Evolutionary conservation across 305 asterid genomes (phyloP).

Genomic region (Fraxinus ornus): DNA sequence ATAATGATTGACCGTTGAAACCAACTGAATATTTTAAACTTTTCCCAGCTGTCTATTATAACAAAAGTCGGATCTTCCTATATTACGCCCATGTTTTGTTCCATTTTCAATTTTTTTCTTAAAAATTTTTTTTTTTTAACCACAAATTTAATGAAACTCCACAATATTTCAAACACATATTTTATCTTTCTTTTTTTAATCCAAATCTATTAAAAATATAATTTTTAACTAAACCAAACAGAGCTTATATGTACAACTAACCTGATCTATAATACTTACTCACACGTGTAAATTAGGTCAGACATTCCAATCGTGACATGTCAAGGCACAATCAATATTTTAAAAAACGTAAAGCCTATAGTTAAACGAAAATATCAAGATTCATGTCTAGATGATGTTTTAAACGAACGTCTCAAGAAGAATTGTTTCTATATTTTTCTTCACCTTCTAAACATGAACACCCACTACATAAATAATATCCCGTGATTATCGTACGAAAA

Average conservation of each 20-base stretch:
- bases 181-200: too few relatives aligned
- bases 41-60: conserved; percentile 14
- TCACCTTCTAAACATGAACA: neutral
- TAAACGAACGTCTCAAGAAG: neutral
- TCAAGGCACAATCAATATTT: neutral
- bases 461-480: neutral
- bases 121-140: neutral
- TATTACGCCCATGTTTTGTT: neutral
- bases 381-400: neutral
- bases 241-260: neutral
- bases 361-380: neutral
- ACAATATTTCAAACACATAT: neutral
- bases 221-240: neutral
- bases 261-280: neutral
- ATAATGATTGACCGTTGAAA: conserved; percentile 33
- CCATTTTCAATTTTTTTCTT: neutral
- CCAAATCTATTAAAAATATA: neutral
- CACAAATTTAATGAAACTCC: neutral
- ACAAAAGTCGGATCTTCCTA: neutral
- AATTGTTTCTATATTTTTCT: neutral
- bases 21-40: conserved; percentile 32
- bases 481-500: neutral
- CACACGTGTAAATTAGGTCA: too few relatives aligned
- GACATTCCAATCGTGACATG: neutral
- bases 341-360: neutral